These are phyloP conservation scores for Coniochaeta prunicola DNA, from an alignment of 2,329 filamentous ascomycete genomes.

Conservation along the genomic window DNA sequence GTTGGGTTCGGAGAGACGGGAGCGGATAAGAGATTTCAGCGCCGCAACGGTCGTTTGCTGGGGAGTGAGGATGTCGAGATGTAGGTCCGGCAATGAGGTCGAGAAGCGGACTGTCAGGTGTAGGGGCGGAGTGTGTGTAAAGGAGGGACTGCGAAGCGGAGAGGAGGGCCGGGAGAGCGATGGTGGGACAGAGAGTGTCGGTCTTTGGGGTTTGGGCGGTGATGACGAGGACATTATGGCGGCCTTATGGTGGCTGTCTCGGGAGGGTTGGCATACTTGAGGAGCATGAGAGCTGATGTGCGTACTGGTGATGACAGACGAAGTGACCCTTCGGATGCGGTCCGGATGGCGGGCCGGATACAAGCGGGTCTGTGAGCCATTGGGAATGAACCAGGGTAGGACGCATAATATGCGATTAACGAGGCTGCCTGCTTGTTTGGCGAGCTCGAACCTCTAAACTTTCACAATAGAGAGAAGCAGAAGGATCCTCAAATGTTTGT, in stretches of 20 bases:
- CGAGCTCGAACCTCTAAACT: too few relatives aligned
- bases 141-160: constrained; percentile 4
- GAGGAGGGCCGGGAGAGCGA: constrained; percentile 1
- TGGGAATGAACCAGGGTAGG: neutral
- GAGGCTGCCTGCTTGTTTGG: too few relatives aligned
- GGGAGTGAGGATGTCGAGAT: constrained; percentile 66
- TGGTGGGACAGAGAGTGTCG: constrained; percentile 2
- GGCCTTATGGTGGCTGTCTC: neutral
- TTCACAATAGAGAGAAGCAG: too few relatives aligned
- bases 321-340: neutral
- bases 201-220: constrained; percentile 4
- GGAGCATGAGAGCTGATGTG: neutral
- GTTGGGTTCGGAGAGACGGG: constrained; percentile 46
- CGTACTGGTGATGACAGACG: neutral
- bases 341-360: neutral
- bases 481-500: too few relatives aligned
- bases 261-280: neutral
- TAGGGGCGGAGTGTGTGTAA: constrained; percentile 36
- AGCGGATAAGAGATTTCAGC: constrained; percentile 76
- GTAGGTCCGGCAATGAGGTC: constrained; percentile 73
- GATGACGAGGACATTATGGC: constrained; percentile 7
- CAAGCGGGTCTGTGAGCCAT: neutral
- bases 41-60: constrained; percentile 64
- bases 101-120: constrained; percentile 88
- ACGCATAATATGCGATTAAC: too few relatives aligned